Evolutionary conservation across 257 asterid species (phyloP).

Genomic region (Ilex aquifolium): DNA sequence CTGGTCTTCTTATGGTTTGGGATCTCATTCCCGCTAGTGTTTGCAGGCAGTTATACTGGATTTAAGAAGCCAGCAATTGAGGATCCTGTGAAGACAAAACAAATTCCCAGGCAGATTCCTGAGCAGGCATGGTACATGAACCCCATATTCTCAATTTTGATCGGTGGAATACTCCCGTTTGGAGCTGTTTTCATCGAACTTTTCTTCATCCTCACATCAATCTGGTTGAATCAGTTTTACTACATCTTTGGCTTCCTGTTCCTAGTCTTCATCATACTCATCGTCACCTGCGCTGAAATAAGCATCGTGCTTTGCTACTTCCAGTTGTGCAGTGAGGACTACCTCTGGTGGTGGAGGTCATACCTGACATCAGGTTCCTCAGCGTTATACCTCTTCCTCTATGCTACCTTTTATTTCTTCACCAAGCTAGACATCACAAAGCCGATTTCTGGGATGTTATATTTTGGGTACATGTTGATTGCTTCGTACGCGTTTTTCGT

Average conservation of each 20-base stretch:
- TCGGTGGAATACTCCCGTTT: constrained; percentile 72
- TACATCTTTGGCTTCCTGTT: constrained; percentile 84
- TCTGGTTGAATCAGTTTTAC: constrained; percentile 84
- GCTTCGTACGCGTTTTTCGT: constrained; percentile 71
- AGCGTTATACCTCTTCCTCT: constrained; percentile 67
- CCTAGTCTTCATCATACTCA: constrained; percentile 62
- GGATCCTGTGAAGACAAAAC: constrained; percentile 63
- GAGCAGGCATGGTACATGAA: constrained; percentile 79
- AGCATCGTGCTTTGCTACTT: constrained; percentile 71
- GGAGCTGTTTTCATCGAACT: constrained; percentile 84
- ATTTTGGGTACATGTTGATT: constrained; percentile 73
- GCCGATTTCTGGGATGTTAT: constrained; percentile 63
- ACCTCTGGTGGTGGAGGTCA: constrained; percentile 87
- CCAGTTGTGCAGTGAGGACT: constrained; percentile 79
- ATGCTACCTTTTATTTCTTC: constrained; percentile 76
- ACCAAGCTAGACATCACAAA: constrained; percentile 73
- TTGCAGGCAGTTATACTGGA: constrained; percentile 64
- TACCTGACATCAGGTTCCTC: constrained; percentile 68
- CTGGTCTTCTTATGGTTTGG: constrained; percentile 74
- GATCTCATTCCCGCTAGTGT: constrained; percentile 67
- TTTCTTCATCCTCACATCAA: constrained; percentile 71
- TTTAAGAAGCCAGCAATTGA: constrained; percentile 61
- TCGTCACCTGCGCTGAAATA: constrained; percentile 77
- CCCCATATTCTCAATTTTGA: constrained; percentile 48
- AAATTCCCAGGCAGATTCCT: constrained; percentile 72